Evolutionary conservation across 1,284 basidiomycete genomes (phyloP).

Genomic region (Ceratobasidium sp.): DNA sequence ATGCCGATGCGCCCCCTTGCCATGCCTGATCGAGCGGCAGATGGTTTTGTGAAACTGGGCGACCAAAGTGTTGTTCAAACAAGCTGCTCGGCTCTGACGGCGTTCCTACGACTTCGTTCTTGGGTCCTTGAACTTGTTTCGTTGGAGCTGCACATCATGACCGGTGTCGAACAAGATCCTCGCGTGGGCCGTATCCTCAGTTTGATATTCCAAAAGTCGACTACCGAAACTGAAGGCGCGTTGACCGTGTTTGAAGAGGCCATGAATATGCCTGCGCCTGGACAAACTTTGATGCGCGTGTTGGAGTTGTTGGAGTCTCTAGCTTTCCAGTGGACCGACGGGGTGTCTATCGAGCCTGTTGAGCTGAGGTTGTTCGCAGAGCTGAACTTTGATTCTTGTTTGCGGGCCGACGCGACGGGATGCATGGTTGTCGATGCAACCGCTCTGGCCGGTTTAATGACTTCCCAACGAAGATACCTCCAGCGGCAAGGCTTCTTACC

Average conservation of each 20-base stretch:
- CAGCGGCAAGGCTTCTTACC: slow-evolving; percentile 73
- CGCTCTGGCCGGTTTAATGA: slow-evolving; percentile 71
- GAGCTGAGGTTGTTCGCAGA: slow-evolving; percentile 73
- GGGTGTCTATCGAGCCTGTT: slow-evolving; percentile 62
- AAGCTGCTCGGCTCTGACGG: slow-evolving; percentile 73
- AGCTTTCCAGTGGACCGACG: slow-evolving; percentile 88
- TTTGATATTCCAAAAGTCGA: slow-evolving; percentile 68
- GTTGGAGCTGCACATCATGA: slow-evolving; percentile 88
- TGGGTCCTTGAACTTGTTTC: slow-evolving; percentile 88
- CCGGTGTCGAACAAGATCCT: slow-evolving; percentile 75
- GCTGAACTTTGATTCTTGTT: slow-evolving; percentile 78
- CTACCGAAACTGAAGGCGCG: slow-evolving; percentile 51
- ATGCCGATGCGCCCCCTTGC: slow-evolving; percentile 69
- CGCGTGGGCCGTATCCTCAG: slow-evolving; percentile 74
- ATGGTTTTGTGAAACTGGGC: slow-evolving; percentile 72
- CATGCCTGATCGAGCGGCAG: slow-evolving; percentile 55
- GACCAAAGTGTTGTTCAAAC: slow-evolving; percentile 78
- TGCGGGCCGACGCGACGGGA: slow-evolving; percentile 72
- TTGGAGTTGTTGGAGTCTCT: slow-evolving; percentile 88
- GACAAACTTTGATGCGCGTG: slow-evolving; percentile 82
- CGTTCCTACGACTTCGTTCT: slow-evolving; percentile 84
- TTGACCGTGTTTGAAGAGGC: slow-evolving; percentile 52
- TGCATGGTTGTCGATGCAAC: slow-evolving; percentile 83
- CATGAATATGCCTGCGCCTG: slow-evolving; percentile 67
- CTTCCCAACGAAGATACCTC: slow-evolving; percentile 64